Base-by-base conservation (phyloP, 805 yeast genomes). In the Torulaspora indica region DNA sequence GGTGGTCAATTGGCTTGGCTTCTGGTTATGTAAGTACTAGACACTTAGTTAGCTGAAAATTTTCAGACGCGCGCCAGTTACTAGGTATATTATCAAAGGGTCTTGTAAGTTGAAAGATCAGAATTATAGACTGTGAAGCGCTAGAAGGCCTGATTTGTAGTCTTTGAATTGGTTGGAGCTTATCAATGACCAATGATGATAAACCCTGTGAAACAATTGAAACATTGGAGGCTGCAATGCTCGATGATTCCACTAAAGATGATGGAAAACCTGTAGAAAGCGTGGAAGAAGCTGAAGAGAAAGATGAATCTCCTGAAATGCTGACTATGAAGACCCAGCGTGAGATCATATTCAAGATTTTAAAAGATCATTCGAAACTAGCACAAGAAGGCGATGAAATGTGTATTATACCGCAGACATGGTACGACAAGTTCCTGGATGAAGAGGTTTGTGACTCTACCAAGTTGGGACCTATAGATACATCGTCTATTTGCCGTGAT, bases 391-490 rank as follows among this genome's bases (percentile, higher is more conserved):
- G 82, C 5, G 77, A 72, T 38, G 59, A 48, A 25, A 72, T 75
- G 54, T 77, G 65, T 52, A 66, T 77, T 20, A 68, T 80, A 8
- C 77, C 84, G 1, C 60, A 65, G 10, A 60, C 52, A 1, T 80
- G 78, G 73, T 61, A 71, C 17, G 60, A 66, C 31, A 51, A 48
- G 4, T 75, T 78, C 44, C 56, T 75, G 22, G 60, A 66, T 32
- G 49, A 59, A 5, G 57, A 64, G 24, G 43, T 54, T 9, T 43
- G 42, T 17, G 55, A 39, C 62, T 56, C 40, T 46, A 51, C 9
- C 52, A 67, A 57, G 5, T 45, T 79, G 24, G 80, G 80, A 1
- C 75, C 76, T 1, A 66, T 82, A 22, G 70, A 76, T 56, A 72
- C 77, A 17, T 45, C 57, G 1, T 48, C 66, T 0, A 65, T 82